These are phyloP conservation scores for Chlamydomonas incerta DNA, from an alignment of 139 green algal genomes.

Conservation along the genomic window DNA sequence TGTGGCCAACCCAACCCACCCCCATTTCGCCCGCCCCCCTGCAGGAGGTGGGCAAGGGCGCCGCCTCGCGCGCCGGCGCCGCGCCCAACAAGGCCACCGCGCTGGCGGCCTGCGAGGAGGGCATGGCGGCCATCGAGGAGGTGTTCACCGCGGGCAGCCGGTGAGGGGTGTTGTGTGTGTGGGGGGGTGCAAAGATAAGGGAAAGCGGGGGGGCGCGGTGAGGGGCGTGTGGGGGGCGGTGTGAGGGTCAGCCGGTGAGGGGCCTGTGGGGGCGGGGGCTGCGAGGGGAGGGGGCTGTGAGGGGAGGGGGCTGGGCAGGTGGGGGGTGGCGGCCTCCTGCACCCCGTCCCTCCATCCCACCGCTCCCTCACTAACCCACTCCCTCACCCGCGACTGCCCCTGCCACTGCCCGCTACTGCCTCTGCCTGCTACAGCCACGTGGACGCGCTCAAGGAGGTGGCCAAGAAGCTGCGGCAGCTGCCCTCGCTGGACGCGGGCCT, in stretches of 20 bases:
- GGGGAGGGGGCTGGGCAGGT: too few species aligned
- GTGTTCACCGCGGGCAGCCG: slow-evolving; percentile 52
- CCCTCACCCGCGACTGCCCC: not conserved
- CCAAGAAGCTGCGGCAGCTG: slow-evolving; percentile 80
- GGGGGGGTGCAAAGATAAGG: too few species aligned
- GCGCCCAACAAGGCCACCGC: slow-evolving; percentile 79
- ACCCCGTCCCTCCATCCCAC: not conserved
- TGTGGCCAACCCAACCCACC: not conserved
- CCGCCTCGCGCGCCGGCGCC: slow-evolving; percentile 68
- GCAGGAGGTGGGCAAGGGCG: slow-evolving; percentile 81
- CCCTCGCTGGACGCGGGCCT: slow-evolving; percentile 87
- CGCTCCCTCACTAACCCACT: too few species aligned
- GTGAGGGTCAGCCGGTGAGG: too few species aligned
- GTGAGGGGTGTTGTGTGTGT: not conserved
- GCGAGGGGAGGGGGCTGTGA: too few species aligned
- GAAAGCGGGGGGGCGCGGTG: too few species aligned
- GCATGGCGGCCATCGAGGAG: slow-evolving; percentile 68
- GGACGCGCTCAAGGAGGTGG: slow-evolving; percentile 54
- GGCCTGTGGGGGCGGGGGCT: too few species aligned
- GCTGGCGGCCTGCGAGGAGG: slow-evolving; percentile 70
- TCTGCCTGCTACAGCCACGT: slow-evolving; percentile 15
- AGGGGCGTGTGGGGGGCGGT: too few species aligned
- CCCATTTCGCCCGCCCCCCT: not conserved
- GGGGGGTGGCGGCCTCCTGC: not conserved
- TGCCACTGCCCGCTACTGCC: not conserved